A percentile compares a stretch with the other conserved stretches of the same genome.
Evolutionary conservation across 2,329 filamentous ascomycete genomes (phyloP).

Genomic region (Mollisiaceae sp.): DNA sequence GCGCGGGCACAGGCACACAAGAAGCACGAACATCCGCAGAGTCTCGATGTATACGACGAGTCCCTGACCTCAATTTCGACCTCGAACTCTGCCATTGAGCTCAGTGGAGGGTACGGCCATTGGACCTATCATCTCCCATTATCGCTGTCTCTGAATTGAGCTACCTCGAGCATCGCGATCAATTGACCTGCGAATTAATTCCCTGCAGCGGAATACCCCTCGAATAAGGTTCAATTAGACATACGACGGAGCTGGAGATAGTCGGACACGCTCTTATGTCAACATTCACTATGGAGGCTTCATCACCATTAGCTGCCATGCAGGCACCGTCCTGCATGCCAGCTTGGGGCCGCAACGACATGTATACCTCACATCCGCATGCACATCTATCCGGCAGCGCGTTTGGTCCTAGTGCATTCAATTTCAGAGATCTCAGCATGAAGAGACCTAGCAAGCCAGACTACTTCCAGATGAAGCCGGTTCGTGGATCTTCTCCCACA

Average conservation of each 20-base stretch:
- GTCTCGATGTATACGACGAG: slow-evolving; percentile 36
- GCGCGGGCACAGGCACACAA: slow-evolving; percentile 22
- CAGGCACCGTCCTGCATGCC: slow-evolving; percentile 72
- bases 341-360: slow-evolving; percentile 62
- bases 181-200: slow-evolving; percentile 25
- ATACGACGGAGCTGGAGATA: slow-evolving; percentile 20
- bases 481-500: slow-evolving; percentile 87
- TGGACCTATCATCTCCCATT: slow-evolving; percentile 14
- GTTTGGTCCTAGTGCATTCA: slow-evolving; percentile 70
- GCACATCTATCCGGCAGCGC: slow-evolving; percentile 53
- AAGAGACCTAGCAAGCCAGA: slow-evolving; percentile 70
- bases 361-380: slow-evolving; percentile 57
- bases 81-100: slow-evolving; percentile 15
- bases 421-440: slow-evolving; percentile 78
- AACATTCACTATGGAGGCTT: slow-evolving; percentile 76
- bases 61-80: slow-evolving; percentile 30
- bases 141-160: slow-evolving; percentile 16
- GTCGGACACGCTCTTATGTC: slow-evolving; percentile 11
- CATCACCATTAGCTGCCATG: slow-evolving; percentile 92
- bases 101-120: slow-evolving; percentile 12
- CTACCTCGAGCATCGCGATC: slow-evolving; percentile 22
- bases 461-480: slow-evolving; percentile 81
- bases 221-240: slow-evolving; percentile 26
- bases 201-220: slow-evolving; percentile 29
- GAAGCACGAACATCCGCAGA: slow-evolving; percentile 20